A percentile compares a stretch with the other conserved stretches of the same genome.
These are phyloP conservation scores for Sporothrix inflata DNA, from an alignment of 2,329 filamentous ascomycete genomes.

Conservation along the genomic window DNA sequence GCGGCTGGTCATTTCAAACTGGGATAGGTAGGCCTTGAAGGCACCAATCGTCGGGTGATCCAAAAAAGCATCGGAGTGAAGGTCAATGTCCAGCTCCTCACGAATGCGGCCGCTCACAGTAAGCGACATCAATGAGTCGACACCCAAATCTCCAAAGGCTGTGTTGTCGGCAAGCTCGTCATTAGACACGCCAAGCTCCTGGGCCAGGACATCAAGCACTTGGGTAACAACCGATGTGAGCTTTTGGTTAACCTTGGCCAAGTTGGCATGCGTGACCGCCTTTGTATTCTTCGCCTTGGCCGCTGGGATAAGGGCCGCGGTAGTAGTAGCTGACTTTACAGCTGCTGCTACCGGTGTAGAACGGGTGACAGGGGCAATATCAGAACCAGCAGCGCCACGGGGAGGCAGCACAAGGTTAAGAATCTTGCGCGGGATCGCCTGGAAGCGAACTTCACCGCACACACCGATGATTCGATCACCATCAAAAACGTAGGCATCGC, in stretches of 20 bases:
- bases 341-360: slow-evolving; percentile 42
- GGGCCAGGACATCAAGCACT: slow-evolving; percentile 58
- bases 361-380: slow-evolving; percentile 38
- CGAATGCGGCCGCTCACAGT: slow-evolving; percentile 60
- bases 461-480: slow-evolving; percentile 54
- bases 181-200: slow-evolving; percentile 58
- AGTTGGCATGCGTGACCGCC: slow-evolving; percentile 51
- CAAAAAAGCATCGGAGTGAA: slow-evolving; percentile 57
- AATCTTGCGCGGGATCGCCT: slow-evolving; percentile 66
- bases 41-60: slow-evolving; percentile 58
- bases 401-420: slow-evolving; percentile 70
- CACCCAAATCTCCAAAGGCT: slow-evolving; percentile 60
- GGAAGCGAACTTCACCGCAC: slow-evolving; percentile 64
- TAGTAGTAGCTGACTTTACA: slow-evolving; percentile 36
- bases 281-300: slow-evolving; percentile 45
- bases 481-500: slow-evolving; percentile 60
- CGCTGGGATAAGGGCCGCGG: slow-evolving; percentile 35
- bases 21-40: slow-evolving; percentile 52
- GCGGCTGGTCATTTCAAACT: slow-evolving; percentile 43
- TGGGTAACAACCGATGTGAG: slow-evolving; percentile 51
- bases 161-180: slow-evolving; percentile 61
- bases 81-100: slow-evolving; percentile 60
- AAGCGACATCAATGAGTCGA: slow-evolving; percentile 64
- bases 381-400: slow-evolving; percentile 49
- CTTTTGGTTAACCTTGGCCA: slow-evolving; percentile 55